Conservation (phyloP, 177 flowering plant genomes). For the Telopea speciosissima region DNA sequence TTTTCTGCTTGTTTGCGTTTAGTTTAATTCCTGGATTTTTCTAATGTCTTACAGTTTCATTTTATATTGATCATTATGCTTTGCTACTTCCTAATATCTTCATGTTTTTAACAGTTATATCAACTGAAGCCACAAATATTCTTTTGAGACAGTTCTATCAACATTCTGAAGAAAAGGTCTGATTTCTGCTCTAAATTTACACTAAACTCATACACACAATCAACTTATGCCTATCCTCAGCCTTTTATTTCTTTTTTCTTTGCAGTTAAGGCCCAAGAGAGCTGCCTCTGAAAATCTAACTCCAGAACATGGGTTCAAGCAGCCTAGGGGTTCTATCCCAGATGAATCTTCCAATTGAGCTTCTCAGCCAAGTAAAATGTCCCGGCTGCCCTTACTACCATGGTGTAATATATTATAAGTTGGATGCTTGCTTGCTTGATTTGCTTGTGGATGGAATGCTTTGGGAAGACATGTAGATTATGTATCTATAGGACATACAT, state of each 20-base stretch:
- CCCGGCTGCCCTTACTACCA: too few species aligned
- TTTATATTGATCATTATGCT: too few species aligned
- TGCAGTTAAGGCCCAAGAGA: constrained; percentile 75
- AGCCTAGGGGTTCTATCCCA: constrained; percentile 43
- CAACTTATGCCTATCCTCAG: not conserved
- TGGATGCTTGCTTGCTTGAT: not conserved
- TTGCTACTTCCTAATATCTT: not conserved
- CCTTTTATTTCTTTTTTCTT: constrained; percentile 6
- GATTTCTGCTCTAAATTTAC: constrained; percentile 6
- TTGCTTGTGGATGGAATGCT: not conserved
- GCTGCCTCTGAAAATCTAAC: constrained; percentile 55
- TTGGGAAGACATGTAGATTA: not conserved
- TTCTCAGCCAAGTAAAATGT: not conserved
- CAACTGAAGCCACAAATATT: constrained; percentile 67
- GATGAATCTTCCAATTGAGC: constrained; percentile 15
- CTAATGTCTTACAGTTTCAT: not conserved
- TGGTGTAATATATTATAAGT: not conserved
- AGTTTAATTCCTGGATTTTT: not conserved
- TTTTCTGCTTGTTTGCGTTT: too few species aligned
- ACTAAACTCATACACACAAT: not conserved
- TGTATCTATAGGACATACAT: not conserved
- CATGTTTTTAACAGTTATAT: constrained; percentile 52
- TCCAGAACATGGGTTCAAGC: constrained; percentile 71
- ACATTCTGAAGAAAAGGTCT: constrained; percentile 75
- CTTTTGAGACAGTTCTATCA: constrained; percentile 74